A percentile compares a stretch with the other conserved stretches of the same genome.
phyloP scores from a whole-genome alignment of 306 rosid genomes.

The Medicago lupulina region DNA sequence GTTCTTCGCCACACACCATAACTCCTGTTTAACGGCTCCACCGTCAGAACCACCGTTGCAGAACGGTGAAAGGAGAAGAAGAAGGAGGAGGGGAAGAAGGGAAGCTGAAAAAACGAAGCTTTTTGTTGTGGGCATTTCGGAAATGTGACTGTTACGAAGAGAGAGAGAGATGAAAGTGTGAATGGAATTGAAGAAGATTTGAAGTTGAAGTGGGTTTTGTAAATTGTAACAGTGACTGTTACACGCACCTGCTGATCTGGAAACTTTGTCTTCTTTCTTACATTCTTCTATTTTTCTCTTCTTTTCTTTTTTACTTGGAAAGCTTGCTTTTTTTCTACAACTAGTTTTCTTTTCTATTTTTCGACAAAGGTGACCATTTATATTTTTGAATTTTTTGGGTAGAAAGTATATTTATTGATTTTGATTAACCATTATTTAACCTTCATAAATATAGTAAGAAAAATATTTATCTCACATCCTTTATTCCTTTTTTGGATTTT shows the following conservation, averaged over 20 bases:
- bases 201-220: neutral
- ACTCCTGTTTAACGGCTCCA: constrained; percentile 47
- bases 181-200: neutral
- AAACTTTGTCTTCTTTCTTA: neutral
- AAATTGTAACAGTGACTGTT: neutral
- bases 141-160: neutral
- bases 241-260: neutral
- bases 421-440: too few relatives aligned
- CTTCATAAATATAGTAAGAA: too few relatives aligned
- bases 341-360: too few relatives aligned
- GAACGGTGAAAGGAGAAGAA: constrained; percentile 33
- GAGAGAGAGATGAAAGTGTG: neutral
- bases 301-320: neutral
- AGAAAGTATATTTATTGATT: too few relatives aligned
- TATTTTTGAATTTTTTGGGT: too few relatives aligned
- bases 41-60: constrained; percentile 28
- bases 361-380: too few relatives aligned
- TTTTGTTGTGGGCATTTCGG: constrained; percentile 35
- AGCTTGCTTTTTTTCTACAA: neutral
- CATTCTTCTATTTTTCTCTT: neutral
- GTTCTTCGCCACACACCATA: constrained; percentile 98
- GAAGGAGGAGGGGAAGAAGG: constrained; percentile 20
- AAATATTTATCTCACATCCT: too few relatives aligned
- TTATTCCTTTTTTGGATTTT: too few relatives aligned
- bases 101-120: constrained; percentile 17